These are phyloP conservation scores for Fragosphaeria purpurea DNA, from an alignment of 2,329 filamentous ascomycete species.

Conservation along the genomic window DNA sequence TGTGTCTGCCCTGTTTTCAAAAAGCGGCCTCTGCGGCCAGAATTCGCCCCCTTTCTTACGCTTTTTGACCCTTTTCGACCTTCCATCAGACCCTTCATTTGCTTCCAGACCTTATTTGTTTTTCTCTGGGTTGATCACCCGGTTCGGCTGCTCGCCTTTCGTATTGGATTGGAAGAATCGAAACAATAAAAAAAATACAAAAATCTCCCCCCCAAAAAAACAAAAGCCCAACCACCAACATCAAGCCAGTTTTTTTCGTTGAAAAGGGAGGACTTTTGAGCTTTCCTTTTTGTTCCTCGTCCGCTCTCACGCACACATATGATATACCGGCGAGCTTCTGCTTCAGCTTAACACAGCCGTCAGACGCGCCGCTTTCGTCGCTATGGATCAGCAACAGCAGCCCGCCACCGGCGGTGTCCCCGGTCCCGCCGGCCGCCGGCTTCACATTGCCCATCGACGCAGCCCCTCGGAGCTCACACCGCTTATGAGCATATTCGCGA, in stretches of 20 bases:
- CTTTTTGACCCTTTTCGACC: not conserved
- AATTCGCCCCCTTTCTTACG: not conserved
- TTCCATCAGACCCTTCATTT: not conserved
- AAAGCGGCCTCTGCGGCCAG: not conserved
- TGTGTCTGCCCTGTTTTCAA: not conserved
- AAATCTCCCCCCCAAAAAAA: too few relatives aligned
- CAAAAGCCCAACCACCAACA: too few relatives aligned
- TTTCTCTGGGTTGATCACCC: too few relatives aligned
- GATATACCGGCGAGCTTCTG: too few relatives aligned
- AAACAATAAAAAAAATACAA: not conserved
- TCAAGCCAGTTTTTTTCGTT: not conserved
- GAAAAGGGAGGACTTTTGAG: not conserved
- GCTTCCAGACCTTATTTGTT: too few relatives aligned
- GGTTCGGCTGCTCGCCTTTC: too few relatives aligned
- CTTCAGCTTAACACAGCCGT: too few relatives aligned
- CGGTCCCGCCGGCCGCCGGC: slow-evolving; percentile 74
- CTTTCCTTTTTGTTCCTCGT: not conserved
- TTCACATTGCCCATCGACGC: slow-evolving; percentile 94
- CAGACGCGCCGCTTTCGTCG: slow-evolving; percentile 14
- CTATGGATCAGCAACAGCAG: slow-evolving; percentile 57
- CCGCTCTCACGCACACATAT: too few relatives aligned
- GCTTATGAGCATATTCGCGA: slow-evolving; percentile 83
- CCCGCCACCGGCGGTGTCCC: slow-evolving; percentile 46
- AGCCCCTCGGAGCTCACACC: slow-evolving; percentile 96
- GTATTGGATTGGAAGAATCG: too few relatives aligned